Base-by-base conservation (phyloP, 208 protist species). In the Trypanosoma brucei region DNA sequence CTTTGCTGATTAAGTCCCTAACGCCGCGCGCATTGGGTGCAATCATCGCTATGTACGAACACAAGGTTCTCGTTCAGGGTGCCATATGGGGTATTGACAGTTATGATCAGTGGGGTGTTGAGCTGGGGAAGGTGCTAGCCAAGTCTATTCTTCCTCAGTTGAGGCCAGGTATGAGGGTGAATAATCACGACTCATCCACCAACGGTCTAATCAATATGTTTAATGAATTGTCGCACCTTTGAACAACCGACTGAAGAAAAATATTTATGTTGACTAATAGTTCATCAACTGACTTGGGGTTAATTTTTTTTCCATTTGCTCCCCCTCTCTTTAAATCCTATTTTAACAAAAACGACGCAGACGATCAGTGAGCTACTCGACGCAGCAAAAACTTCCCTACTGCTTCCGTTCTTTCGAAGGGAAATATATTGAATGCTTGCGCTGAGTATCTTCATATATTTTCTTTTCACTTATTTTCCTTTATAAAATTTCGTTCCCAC, bases 71-170 rank as follows among this genome's bases (percentile, higher is more conserved):
- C 70, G 88, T 96, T 2, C 95, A 99, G 79, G 97, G 97, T 51
- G 85, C 94, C 35, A 95, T 99, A 54, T 99, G 97, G 97, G 94
- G 96, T 56, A 96, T 99, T 65, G 98, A 99, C 84, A 96, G 89
- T 55, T 99, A 97, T 72, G 97, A 98, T 68, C 96, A 98, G 70
- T 98, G 96, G 94, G 94, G 96, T 65, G 97, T 99, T 8, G 97
- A 99, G 72, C 84, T 99, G 3, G 97, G 97, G 60, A 99, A 98
- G 82, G 84, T 96, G 58, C 86, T 99, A 37, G 97, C 97, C 30
- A 98, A 98, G 76, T 90, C 79, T 11, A 98, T 99, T 72, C 83
- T 97, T 35, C 86, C 92, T 31, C 94, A 98, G 74, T 82, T 99
- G 6, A 78, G 84, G 61, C 60, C 73, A 4, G 68, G 50, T 60